These are phyloP conservation scores for Clohesyomyces aquaticus DNA, from an alignment of 495 filamentous ascomycete species.

Conservation along the genomic window DNA sequence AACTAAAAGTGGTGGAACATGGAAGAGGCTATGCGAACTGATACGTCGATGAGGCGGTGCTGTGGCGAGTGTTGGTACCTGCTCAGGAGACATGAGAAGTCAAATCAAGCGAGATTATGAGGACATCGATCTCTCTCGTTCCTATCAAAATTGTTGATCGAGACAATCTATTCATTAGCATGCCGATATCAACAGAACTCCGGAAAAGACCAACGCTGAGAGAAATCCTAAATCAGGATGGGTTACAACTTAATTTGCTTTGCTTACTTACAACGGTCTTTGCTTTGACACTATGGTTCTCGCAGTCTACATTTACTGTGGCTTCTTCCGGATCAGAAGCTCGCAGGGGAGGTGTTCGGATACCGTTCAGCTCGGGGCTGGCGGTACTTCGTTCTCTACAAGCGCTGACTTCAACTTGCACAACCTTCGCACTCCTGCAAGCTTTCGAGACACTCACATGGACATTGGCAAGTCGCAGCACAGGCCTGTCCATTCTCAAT, in stretches of 20 bases:
- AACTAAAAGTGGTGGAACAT: too few species aligned
- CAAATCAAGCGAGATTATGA: too few species aligned
- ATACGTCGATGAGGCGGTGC: too few species aligned
- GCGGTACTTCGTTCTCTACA: background rate
- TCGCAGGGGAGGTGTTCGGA: too few species aligned
- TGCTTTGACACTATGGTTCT: background rate
- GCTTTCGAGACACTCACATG: background rate
- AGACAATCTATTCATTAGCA: too few species aligned
- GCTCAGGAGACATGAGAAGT: too few species aligned
- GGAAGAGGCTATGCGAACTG: too few species aligned
- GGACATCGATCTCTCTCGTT: too few species aligned
- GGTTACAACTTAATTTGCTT: background rate
- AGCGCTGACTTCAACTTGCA: background rate
- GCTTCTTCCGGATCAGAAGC: too few species aligned
- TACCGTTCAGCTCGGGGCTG: background rate
- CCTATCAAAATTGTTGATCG: too few species aligned
- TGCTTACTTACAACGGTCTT: background rate
- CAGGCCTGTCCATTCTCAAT: background rate
- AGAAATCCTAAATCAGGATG: background rate
- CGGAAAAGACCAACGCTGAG: background rate
- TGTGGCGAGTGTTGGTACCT: too few species aligned
- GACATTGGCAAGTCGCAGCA: background rate
- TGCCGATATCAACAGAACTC: too few species aligned
- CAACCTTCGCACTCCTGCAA: background rate
- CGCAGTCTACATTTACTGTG: background rate